A percentile compares a stretch with the other conserved stretches of the same genome.
Conservation (phyloP, 306 rosid genomes). For the Sechiopsis laciniata region DNA sequence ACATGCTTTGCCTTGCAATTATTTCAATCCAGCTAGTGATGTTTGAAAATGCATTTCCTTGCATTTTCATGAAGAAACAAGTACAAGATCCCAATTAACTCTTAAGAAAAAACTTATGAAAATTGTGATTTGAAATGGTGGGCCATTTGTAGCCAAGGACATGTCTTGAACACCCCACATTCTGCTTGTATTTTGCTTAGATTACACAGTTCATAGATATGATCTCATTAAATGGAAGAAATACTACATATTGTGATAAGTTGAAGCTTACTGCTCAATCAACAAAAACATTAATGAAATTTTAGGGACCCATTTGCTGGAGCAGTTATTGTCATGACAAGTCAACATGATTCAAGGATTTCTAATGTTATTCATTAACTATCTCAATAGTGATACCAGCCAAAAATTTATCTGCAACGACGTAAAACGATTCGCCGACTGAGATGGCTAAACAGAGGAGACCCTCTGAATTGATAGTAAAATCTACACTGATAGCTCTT, state of each 20-base stretch:
- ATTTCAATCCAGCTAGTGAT: conserved; percentile 8
- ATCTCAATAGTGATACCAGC: background rate
- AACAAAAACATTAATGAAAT: background rate
- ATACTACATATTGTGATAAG: background rate
- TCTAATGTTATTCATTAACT: background rate
- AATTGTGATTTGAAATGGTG: background rate
- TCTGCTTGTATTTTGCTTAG: background rate
- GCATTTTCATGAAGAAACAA: conserved; percentile 7
- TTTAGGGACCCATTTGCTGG: background rate
- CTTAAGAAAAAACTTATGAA: background rate
- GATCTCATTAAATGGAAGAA: background rate
- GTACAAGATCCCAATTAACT: background rate
- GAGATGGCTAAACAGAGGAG: background rate
- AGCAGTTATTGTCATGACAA: background rate
- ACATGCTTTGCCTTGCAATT: conserved; percentile 17
- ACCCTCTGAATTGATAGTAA: background rate
- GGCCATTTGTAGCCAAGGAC: conserved; percentile 10
- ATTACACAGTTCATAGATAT: background rate
- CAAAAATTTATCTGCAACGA: background rate
- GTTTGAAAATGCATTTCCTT: background rate
- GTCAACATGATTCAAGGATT: conserved; percentile 2
- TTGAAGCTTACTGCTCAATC: background rate
- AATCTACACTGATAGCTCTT: background rate
- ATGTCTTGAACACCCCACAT: conserved; percentile 3
- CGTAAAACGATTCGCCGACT: background rate